Evolutionary conservation across 2,329 filamentous ascomycete species (phyloP).

Genomic region (Balansia obtecta): DNA sequence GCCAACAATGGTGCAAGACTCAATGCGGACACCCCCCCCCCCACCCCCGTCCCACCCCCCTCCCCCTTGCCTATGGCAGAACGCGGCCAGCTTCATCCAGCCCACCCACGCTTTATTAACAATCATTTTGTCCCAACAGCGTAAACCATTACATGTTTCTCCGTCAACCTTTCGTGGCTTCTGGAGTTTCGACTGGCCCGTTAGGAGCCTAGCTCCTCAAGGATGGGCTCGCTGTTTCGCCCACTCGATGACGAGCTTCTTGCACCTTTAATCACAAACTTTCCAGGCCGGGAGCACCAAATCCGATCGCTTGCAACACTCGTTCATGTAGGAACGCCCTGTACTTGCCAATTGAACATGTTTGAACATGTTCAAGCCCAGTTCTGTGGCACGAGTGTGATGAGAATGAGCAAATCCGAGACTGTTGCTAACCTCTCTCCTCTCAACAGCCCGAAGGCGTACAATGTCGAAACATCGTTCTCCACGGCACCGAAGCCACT

Average conservation of each 20-base stretch:
- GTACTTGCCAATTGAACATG: neutral
- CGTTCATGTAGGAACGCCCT: constrained; percentile 28
- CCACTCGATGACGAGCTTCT: constrained; percentile 40
- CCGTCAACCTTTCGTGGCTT: no score
- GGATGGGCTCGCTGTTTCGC: constrained; percentile 31
- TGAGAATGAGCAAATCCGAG: neutral
- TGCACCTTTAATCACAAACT: constrained; percentile 31
- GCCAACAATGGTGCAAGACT: no score
- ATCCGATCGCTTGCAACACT: constrained; percentile 46
- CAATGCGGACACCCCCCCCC: no score
- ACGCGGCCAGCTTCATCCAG: no score
- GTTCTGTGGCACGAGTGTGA: neutral
- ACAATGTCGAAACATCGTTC: constrained; percentile 59
- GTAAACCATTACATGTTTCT: no score
- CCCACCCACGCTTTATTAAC: no score
- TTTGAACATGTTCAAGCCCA: neutral
- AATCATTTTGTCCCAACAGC: no score
- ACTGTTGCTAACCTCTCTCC: neutral
- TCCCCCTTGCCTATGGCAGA: neutral
- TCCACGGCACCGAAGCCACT: constrained; percentile 77
- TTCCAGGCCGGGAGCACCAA: constrained; percentile 46
- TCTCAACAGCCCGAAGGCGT: constrained; percentile 46
- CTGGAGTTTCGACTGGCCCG: neutral
- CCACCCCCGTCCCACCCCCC: no score
- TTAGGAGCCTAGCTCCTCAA: neutral